Conservation (phyloP, 208 protist genomes). For the Acanthamoeba healyi region DNA sequence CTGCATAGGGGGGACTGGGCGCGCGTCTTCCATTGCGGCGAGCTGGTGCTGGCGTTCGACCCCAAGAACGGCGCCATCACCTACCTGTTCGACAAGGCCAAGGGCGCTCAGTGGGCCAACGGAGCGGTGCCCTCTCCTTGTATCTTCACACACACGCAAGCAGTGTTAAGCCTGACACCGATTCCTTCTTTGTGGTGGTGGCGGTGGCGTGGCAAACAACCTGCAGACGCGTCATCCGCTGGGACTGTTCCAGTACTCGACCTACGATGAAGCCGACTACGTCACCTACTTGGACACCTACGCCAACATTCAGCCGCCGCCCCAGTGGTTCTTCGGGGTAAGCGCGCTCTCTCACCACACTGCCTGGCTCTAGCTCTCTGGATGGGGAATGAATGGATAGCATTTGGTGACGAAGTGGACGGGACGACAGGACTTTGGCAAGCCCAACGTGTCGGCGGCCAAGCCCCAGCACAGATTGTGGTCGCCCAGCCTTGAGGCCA, state of each 20-base stretch:
- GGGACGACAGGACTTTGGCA: slow-evolving; percentile 28
- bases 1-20: not conserved
- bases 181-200: too few relatives aligned
- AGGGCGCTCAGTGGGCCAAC: not conserved
- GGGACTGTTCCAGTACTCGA: slow-evolving; percentile 19
- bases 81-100: slow-evolving; percentile 14
- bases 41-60: not conserved
- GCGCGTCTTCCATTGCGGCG: not conserved
- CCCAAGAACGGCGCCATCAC: not conserved
- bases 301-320: not conserved
- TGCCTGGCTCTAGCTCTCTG: not conserved
- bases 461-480: not conserved
- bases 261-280: not conserved
- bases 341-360: not conserved
- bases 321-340: not conserved
- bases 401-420: not conserved
- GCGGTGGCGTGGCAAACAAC: not conserved
- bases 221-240: not conserved
- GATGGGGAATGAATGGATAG: not conserved
- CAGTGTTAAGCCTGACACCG: not conserved
- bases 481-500: not conserved
- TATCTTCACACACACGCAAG: not conserved
- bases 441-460: not conserved
- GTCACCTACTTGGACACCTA: not conserved
- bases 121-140: not conserved